A percentile compares a stretch with the other conserved stretches of the same genome.
Conservation (phyloP, 228 moss, liverwort and hornwort species). For the Sphagnum magellanicum region DNA sequence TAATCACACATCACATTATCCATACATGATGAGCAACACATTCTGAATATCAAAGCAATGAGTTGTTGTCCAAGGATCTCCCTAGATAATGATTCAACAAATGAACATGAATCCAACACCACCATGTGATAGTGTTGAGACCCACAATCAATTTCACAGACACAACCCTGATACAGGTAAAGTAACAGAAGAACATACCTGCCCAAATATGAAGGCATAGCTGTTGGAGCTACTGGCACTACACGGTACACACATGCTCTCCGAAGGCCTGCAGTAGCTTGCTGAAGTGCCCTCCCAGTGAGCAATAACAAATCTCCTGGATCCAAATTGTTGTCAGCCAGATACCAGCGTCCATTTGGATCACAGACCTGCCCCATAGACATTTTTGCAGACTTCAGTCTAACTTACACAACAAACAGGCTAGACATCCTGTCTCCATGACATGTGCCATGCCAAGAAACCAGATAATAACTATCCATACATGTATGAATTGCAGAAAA, state of each 20-base stretch:
- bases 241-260: slow-evolving; percentile 74
- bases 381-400: background rate
- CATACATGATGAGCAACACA: background rate
- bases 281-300: slow-evolving; percentile 71
- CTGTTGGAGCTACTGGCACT: slow-evolving; percentile 43
- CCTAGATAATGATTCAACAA: too few species aligned
- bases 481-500: too few species aligned
- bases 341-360: slow-evolving; percentile 78
- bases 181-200: slow-evolving; percentile 30
- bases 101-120: too few species aligned
- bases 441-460: too few species aligned
- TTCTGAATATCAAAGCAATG: too few species aligned
- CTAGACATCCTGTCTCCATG: too few species aligned
- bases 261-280: slow-evolving; percentile 65
- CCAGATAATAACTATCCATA: too few species aligned
- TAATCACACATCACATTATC: background rate
- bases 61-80: too few species aligned
- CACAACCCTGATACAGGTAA: too few species aligned
- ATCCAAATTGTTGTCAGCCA: slow-evolving; percentile 72
- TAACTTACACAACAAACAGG: background rate
- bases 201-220: slow-evolving; percentile 40
- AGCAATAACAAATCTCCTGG: slow-evolving; percentile 82
- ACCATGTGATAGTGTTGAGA: too few species aligned
- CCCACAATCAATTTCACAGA: too few species aligned
- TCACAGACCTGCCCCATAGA: slow-evolving; percentile 64